Evolutionary conservation across 1,139 yeast genomes (phyloP).

Genomic region (Protomyces inundatus): DNA sequence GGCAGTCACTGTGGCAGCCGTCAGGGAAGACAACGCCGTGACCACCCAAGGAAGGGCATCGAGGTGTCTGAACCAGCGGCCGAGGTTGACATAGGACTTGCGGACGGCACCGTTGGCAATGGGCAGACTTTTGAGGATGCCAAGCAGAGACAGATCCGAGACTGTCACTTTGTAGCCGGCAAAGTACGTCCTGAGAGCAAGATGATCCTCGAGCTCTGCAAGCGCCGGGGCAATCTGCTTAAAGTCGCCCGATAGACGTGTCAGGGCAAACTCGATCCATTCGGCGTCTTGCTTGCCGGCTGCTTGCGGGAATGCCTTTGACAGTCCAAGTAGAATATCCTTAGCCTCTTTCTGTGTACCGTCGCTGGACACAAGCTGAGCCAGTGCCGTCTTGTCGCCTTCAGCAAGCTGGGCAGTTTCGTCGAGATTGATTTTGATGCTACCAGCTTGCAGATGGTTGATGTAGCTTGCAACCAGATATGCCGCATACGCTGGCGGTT

Average conservation of each 20-base stretch:
- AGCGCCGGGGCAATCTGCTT: constrained; percentile 72
- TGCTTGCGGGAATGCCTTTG: background rate
- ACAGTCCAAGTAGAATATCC: constrained; percentile 1
- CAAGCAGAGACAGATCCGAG: constrained; percentile 90
- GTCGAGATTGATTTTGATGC: constrained; percentile 1
- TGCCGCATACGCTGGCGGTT: constrained; percentile 19
- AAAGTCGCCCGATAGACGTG: constrained; percentile 78
- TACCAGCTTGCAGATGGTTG: background rate
- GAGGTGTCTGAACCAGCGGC: constrained; percentile 87
- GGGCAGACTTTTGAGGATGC: constrained; percentile 85
- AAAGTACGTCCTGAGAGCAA: constrained; percentile 77
- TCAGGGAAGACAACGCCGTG: constrained; percentile 67
- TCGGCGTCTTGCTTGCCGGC: constrained; percentile 32
- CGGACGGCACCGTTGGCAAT: constrained; percentile 86
- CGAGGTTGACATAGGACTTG: constrained; percentile 74
- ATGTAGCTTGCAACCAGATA: constrained; percentile 8
- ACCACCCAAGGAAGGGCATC: constrained; percentile 65
- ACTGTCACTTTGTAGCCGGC: constrained; percentile 60
- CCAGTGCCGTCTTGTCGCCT: constrained; percentile 6
- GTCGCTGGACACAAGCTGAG: background rate
- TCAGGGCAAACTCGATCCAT: constrained; percentile 68
- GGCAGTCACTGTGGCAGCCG: constrained; percentile 51
- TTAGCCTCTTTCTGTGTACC: background rate
- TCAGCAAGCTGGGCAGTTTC: constrained; percentile 15
- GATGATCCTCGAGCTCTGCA: constrained; percentile 73